Percentiles rank a stretch among this genome's conserved stretches.
phyloP scores from a whole-genome alignment of 1,284 basidiomycete genomes.

The Moniliella sp. region DNA sequence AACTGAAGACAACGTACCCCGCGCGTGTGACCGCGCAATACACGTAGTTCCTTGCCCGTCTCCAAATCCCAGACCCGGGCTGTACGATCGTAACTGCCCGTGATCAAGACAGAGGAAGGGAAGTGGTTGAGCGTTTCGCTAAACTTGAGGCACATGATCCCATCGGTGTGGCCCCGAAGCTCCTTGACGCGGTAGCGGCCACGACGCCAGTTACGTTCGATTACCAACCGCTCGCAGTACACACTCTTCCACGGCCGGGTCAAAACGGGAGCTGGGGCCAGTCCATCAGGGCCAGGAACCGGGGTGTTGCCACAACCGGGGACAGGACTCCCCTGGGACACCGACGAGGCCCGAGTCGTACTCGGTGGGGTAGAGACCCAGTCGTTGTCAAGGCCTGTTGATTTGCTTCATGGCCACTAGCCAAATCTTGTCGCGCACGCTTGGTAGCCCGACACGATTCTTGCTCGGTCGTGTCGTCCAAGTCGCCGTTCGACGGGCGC shows the following conservation, averaged over 20 bases:
- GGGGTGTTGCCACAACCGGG: too few species aligned
- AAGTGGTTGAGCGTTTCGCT: constrained; percentile 62
- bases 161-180: constrained; percentile 77
- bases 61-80: constrained; percentile 94
- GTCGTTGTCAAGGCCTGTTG: background rate
- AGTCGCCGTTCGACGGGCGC: background rate
- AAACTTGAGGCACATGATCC: constrained; percentile 92
- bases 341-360: too few species aligned
- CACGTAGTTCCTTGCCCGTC: constrained; percentile 59
- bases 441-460: background rate
- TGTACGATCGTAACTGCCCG: constrained; percentile 88
- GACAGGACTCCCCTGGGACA: too few species aligned
- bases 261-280: constrained; percentile 24
- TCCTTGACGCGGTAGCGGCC: constrained; percentile 65
- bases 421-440: background rate
- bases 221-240: constrained; percentile 84
- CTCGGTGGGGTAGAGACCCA: too few species aligned
- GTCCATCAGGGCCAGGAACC: background rate
- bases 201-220: constrained; percentile 90
- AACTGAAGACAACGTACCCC: constrained; percentile 83
- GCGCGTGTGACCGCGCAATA: constrained; percentile 69
- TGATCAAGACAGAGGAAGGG: constrained; percentile 80
- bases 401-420: background rate
- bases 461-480: background rate
- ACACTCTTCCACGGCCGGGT: constrained; percentile 94